These are phyloP conservation scores for Colletotrichum euphorbiae DNA, from an alignment of 2,329 filamentous ascomycete genomes.

Conservation along the genomic window DNA sequence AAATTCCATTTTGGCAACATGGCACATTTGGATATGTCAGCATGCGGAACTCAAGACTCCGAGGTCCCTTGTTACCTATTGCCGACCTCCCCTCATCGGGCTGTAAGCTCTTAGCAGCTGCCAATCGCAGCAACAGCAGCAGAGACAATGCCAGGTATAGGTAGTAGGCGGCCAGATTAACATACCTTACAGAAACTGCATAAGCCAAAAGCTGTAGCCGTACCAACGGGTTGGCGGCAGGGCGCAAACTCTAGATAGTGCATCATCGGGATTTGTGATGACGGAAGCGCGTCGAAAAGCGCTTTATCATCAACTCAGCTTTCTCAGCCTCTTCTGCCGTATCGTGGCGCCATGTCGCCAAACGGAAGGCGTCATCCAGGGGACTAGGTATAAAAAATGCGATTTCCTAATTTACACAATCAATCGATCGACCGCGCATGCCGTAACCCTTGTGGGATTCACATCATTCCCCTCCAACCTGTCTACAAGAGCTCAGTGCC, in stretches of 20 bases:
- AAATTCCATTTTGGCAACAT: slow-evolving; percentile 18
- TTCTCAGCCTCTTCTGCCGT: slow-evolving; percentile 7
- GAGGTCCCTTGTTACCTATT: slow-evolving; percentile 4
- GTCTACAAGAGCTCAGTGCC: slow-evolving; percentile 36
- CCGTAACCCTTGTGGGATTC: background rate
- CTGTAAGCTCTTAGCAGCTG: slow-evolving; percentile 8
- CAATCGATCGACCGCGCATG: slow-evolving; percentile 26
- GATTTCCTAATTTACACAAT: slow-evolving; percentile 24
- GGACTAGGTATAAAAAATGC: slow-evolving; percentile 24
- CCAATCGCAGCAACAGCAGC: slow-evolving; percentile 9
- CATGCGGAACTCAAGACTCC: slow-evolving; percentile 35
- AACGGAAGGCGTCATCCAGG: slow-evolving; percentile 36
- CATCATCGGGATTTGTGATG: slow-evolving; percentile 38
- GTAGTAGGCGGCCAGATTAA: background rate
- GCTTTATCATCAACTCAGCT: slow-evolving; percentile 22
- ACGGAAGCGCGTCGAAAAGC: slow-evolving; percentile 38
- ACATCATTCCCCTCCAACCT: slow-evolving; percentile 14
- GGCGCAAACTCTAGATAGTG: slow-evolving; percentile 20
- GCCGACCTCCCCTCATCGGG: too few species aligned
- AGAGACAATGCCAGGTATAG: slow-evolving; percentile 1
- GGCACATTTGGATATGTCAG: slow-evolving; percentile 33
- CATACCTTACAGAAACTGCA: background rate
- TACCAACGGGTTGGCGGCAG: background rate
- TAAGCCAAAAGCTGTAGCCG: background rate
- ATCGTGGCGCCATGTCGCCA: slow-evolving; percentile 16